These are phyloP conservation scores for Amanita phalloides DNA, from an alignment of 768 basidiomycete species.

Conservation along the genomic window DNA sequence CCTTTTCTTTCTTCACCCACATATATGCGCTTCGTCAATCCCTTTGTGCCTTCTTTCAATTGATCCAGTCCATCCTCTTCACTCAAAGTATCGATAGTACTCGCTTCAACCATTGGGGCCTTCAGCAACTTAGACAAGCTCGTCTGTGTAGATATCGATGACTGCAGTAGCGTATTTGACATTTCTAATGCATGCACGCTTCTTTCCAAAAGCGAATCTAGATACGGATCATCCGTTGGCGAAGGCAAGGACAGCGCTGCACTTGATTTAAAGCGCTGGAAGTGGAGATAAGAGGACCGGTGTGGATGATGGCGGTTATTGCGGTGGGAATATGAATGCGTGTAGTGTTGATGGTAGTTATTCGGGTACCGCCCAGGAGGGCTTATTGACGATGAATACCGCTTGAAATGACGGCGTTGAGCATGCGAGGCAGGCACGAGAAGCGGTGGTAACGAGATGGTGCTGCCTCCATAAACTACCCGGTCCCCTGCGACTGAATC, in stretches of 20 bases:
- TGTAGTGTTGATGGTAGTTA: neutral
- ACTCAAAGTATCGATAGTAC: neutral
- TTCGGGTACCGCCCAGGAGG: neutral
- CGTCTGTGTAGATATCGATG: constrained; percentile 63
- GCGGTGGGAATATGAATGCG: constrained; percentile 6
- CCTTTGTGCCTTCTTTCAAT: constrained; percentile 37
- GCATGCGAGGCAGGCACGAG: neutral
- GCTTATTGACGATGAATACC: neutral
- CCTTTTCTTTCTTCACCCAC: constrained; percentile 6
- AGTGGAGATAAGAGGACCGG: neutral
- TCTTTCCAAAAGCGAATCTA: constrained; percentile 72
- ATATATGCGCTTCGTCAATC: constrained; percentile 41
- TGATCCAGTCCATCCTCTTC: constrained; percentile 8
- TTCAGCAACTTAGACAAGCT: constrained; percentile 39
- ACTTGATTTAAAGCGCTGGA: neutral
- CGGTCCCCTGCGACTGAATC: constrained; percentile 23
- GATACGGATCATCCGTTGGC: constrained; percentile 35
- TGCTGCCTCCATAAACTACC: constrained; percentile 10
- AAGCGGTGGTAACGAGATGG: constrained; percentile 4
- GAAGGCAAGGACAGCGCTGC: neutral
- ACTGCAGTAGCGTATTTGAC: constrained; percentile 71
- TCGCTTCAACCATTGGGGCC: constrained; percentile 24
- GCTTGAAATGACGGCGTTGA: neutral
- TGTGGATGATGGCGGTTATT: constrained; percentile 10
- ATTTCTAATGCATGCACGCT: constrained; percentile 81